These are phyloP conservation scores for Alternaria panax DNA, from an alignment of 2,329 filamentous ascomycete species.

Conservation along the genomic window DNA sequence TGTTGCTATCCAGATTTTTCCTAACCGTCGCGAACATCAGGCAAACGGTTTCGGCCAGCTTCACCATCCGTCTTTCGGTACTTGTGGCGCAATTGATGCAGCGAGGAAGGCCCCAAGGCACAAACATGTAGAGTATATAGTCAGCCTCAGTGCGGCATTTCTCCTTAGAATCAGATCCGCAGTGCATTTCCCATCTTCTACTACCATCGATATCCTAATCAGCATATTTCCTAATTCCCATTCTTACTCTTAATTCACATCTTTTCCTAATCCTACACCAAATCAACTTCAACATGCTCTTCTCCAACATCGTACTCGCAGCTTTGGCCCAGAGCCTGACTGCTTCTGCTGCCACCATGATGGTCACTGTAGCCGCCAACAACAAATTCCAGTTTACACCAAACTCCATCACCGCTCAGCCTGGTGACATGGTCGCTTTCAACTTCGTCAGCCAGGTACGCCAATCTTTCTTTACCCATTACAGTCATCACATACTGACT, in stretches of 20 bases:
- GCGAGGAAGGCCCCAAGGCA: conserved; percentile 8
- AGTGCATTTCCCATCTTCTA: conserved; percentile 8
- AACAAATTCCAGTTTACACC: conserved; percentile 42
- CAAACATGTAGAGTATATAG: conserved; percentile 2
- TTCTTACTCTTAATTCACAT: conserved; percentile 3
- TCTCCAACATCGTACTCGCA: conserved; percentile 28
- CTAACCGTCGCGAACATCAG: conserved; percentile 3
- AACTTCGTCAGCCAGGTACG: conserved; percentile 33
- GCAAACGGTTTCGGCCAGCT: conserved; percentile 5
- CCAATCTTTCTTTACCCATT: not conserved
- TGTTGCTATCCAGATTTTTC: not conserved
- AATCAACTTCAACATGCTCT: conserved; percentile 30
- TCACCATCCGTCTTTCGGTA: conserved; percentile 2
- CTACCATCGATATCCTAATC: not conserved
- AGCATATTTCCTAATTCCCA: not conserved
- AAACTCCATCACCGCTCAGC: conserved; percentile 35
- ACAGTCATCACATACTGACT: not conserved
- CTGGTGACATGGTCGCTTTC: conserved; percentile 40
- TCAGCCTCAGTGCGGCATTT: not conserved
- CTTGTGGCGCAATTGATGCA: not conserved
- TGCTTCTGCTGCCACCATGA: conserved; percentile 38
- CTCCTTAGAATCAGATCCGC: conserved; percentile 8
- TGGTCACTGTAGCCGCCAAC: conserved; percentile 42
- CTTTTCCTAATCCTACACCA: not conserved
- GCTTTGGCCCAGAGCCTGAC: conserved; percentile 35